A percentile compares a stretch with the other conserved stretches of the same genome.
phyloP scores from a whole-genome alignment of 2,329 filamentous ascomycete species.

The Plectosphaerella plurivora region DNA sequence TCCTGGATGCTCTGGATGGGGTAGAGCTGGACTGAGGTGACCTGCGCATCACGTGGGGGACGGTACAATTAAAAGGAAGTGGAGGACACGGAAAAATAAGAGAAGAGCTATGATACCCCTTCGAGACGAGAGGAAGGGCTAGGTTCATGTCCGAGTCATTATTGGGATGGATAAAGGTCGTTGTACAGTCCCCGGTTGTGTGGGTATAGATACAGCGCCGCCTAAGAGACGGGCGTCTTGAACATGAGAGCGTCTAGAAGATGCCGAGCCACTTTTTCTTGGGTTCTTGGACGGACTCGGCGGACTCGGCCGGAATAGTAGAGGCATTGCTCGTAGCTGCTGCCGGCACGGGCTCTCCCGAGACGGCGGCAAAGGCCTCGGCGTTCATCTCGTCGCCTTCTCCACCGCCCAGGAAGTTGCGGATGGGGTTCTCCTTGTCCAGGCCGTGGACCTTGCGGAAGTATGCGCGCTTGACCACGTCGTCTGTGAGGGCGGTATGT shows the following conservation, averaged over 20 bases:
- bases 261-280: conserved; percentile 83
- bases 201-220: conserved; percentile 4
- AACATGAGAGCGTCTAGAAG: conserved; percentile 46
- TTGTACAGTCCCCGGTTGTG: conserved; percentile 7
- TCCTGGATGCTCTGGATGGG: conserved; percentile 73
- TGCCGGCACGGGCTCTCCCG: neutral
- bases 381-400: conserved; percentile 20
- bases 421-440: conserved; percentile 56
- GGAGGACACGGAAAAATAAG: neutral
- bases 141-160: neutral
- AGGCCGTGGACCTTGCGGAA: conserved; percentile 85
- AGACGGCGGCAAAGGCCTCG: conserved; percentile 15
- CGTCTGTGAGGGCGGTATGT: conserved; percentile 70
- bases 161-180: neutral
- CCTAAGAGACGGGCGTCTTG: neutral
- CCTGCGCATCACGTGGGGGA: neutral
- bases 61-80: neutral
- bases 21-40: conserved; percentile 59
- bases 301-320: neutral
- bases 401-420: conserved; percentile 23
- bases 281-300: neutral
- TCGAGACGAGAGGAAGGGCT: neutral
- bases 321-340: neutral
- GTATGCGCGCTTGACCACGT: conserved; percentile 79
- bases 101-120: conserved; percentile 9